A percentile compares a stretch with the other conserved stretches of the same genome.
These are phyloP conservation scores for Talaromyces albobiverticillius DNA, from an alignment of 2,329 filamentous ascomycete genomes.

Conservation along the genomic window DNA sequence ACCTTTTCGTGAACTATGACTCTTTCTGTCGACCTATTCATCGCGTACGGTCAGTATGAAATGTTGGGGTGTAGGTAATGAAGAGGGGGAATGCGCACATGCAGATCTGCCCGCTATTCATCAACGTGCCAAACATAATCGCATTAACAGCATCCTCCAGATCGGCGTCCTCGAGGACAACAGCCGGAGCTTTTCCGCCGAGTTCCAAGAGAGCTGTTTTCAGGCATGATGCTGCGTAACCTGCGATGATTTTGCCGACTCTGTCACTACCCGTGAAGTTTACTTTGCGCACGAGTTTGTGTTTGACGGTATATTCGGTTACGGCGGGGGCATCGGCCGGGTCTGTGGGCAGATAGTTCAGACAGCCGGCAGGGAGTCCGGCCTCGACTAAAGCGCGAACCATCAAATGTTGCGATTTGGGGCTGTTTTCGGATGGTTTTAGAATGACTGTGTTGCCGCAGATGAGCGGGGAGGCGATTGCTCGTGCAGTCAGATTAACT, in stretches of 20 bases:
- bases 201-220: conserved; percentile 49
- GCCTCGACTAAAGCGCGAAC: conserved; percentile 38
- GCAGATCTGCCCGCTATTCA: conserved; percentile 64
- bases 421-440: conserved; percentile 32
- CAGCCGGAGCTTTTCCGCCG: conserved; percentile 45
- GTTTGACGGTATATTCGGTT: conserved; percentile 36
- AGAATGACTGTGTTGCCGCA: conserved; percentile 18
- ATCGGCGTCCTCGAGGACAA: conserved; percentile 47
- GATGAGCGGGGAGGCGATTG: conserved; percentile 20
- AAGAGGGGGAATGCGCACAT: conserved; percentile 39
- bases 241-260: conserved; percentile 43
- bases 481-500: conserved; percentile 20
- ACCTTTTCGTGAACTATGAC: conserved; percentile 55
- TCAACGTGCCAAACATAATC: conserved; percentile 51
- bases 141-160: conserved; percentile 41
- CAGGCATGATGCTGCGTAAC: conserved; percentile 34
- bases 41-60: too few relatives aligned
- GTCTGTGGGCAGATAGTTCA: conserved; percentile 38
- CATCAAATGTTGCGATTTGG: conserved; percentile 29
- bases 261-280: conserved; percentile 45
- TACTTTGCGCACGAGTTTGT: conserved; percentile 37
- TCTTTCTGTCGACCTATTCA: conserved; percentile 48
- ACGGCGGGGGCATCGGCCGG: conserved; percentile 32
- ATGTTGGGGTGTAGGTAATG: too few relatives aligned
- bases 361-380: conserved; percentile 40